Evolutionary conservation across 805 yeast species (phyloP), one percentile per base, ranked within the genome.

Genomic region (Trichomonascus vanleenenianus): DNA sequence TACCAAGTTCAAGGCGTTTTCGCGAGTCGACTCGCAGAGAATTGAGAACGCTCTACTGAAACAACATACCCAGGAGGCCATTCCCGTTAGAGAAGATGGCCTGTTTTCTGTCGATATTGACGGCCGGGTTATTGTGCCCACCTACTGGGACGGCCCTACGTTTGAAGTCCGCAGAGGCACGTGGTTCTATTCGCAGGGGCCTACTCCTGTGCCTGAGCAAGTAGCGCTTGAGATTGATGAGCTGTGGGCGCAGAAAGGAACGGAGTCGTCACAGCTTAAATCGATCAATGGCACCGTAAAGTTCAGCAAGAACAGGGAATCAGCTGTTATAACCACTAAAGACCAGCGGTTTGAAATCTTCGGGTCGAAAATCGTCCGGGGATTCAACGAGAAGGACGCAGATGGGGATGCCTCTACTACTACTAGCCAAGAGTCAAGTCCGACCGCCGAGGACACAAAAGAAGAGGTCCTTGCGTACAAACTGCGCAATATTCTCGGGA

Each of bases 91-190:
- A 57, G 95, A 86, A 56, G 97, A 89, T 58, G 75, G 76, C 19
- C 66, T 91, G 20, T 85, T 84, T 56, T 77, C 79, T 55, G 96
- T 87, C 3, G 78, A 86, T 56, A 49, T 91, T 16, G 50, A 58
- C 0, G 62, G 65, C 5, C 71, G 79, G 62, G 72, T 71, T 41
- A 61, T 89, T 55, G 52, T 64, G 2, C 94, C 97, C 0, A 74
- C 81, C 0, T 91, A 80, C 60, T 91, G 97, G 97, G 79, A 78
- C 6, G 97, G 97, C 1, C 93, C 96, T 0, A 65, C 69, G 0
- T 91, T 80, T 58, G 88, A 85, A 49, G 83, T 91, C 1, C 70
- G 96, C 39, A 67, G 97, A 45, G 96, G 96, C 1, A 61, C 79
- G 1, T 91, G 97, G 97, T 87, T 86, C 59, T 65, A 70, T 32